Evolutionary conservation across 2,329 filamentous ascomycete species (phyloP).

Genomic region (Fusarium sp.): DNA sequence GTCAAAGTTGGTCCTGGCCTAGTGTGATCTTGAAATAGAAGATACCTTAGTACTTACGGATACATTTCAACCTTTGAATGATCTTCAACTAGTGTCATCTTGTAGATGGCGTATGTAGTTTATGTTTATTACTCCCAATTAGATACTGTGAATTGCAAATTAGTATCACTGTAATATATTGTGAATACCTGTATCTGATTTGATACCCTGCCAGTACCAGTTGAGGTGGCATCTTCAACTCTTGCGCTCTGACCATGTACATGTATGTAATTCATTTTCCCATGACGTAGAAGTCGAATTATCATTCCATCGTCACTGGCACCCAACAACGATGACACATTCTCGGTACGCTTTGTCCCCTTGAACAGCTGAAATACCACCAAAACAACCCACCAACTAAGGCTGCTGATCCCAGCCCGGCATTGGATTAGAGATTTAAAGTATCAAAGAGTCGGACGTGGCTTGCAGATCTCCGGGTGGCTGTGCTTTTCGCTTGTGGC

Average conservation of each 20-base stretch:
- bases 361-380: constrained; percentile 44
- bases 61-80: not conserved
- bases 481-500: constrained; percentile 36
- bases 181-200: not conserved
- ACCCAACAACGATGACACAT: constrained; percentile 6
- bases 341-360: constrained; percentile 22
- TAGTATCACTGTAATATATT: not conserved
- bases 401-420: constrained; percentile 31
- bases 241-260: not conserved
- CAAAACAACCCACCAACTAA: constrained; percentile 30
- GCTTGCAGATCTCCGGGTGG: constrained; percentile 38
- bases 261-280: not conserved
- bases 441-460: constrained; percentile 16
- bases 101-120: not conserved
- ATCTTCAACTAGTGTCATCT: not conserved
- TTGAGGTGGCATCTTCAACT: not conserved
- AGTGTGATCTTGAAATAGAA: not conserved
- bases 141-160: not conserved
- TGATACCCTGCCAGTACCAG: not conserved
- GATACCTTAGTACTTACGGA: not conserved
- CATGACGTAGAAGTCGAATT: constrained; percentile 8
- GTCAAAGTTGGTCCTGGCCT: not conserved
- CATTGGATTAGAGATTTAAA: constrained; percentile 13
- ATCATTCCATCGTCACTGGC: not conserved
- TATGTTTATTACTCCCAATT: not conserved